A percentile compares a stretch with the other conserved stretches of the same genome.
These are phyloP conservation scores for Amanita subjunquillea DNA, from an alignment of 768 basidiomycete genomes.

Conservation along the genomic window DNA sequence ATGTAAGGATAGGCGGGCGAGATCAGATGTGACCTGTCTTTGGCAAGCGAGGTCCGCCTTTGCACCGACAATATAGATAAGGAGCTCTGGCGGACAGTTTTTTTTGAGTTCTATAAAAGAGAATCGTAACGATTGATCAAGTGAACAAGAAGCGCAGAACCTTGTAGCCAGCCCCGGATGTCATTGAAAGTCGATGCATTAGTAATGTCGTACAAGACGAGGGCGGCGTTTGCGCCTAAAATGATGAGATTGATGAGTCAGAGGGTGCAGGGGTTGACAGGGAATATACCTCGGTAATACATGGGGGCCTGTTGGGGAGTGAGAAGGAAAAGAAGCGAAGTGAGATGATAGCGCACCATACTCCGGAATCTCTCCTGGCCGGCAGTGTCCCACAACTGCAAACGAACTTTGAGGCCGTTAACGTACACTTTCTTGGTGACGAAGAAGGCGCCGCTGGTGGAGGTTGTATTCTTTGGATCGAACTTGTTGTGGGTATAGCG, in stretches of 20 bases:
- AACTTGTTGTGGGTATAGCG: constrained; percentile 89
- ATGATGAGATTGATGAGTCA: constrained; percentile 9
- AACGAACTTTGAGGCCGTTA: constrained; percentile 75
- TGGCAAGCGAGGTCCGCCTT: constrained; percentile 73
- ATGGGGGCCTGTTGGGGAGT: constrained; percentile 63
- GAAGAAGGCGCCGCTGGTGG: constrained; percentile 90
- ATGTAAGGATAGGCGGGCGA: constrained; percentile 74
- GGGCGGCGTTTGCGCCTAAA: constrained; percentile 82
- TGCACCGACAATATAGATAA: constrained; percentile 92
- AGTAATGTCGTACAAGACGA: constrained; percentile 93
- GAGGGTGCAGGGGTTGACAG: background rate
- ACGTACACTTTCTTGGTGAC: constrained; percentile 87
- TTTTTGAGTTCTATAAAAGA: constrained; percentile 67
- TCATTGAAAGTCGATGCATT: constrained; percentile 83
- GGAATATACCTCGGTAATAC: constrained; percentile 69
- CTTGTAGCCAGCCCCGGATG: constrained; percentile 86
- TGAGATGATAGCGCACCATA: constrained; percentile 46
- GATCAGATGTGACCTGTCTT: constrained; percentile 72
- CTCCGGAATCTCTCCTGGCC: constrained; percentile 90
- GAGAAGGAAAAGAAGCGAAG: constrained; percentile 4
- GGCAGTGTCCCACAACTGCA: constrained; percentile 90
- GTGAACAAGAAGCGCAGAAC: constrained; percentile 27
- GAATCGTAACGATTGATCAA: constrained; percentile 8
- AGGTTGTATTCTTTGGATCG: constrained; percentile 78
- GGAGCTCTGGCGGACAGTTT: constrained; percentile 78